phyloP scores from a whole-genome alignment of 1,139 yeast species.

The Nematodospora anomalae region DNA sequence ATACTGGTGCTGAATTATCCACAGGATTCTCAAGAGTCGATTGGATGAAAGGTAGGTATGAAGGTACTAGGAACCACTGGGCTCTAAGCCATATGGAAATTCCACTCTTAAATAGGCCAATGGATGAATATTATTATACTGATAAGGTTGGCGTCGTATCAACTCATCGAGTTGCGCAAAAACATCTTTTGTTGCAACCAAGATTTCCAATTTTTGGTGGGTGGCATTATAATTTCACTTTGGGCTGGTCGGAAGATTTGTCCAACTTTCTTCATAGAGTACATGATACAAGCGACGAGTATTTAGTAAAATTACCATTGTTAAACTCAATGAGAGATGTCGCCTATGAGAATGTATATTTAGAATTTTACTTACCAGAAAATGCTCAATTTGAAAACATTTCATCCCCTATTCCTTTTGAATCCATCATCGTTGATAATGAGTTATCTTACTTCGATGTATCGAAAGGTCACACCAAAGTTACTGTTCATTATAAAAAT shows the following conservation, averaged over 20 bases:
- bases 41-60: conserved; percentile 59
- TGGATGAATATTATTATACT: conserved; percentile 69
- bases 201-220: conserved; percentile 94
- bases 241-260: conserved; percentile 81
- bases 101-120: conserved; percentile 45
- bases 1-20: conserved; percentile 68
- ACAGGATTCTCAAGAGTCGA: conserved; percentile 77
- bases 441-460: conserved; percentile 76
- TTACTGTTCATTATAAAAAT: conserved; percentile 61
- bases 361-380: conserved; percentile 81
- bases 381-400: conserved; percentile 68
- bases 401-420: conserved; percentile 54
- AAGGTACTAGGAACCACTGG: conserved; percentile 43
- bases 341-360: conserved; percentile 60
- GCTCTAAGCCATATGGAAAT: conserved; percentile 59
- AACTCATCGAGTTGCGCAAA: conserved; percentile 57
- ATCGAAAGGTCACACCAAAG: conserved; percentile 73
- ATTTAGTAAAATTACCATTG: conserved; percentile 66
- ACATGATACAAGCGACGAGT: conserved; percentile 47
- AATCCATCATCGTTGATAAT: conserved; percentile 33
- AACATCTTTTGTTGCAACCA: conserved; percentile 67
- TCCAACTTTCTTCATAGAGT: conserved; percentile 49
- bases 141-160: conserved; percentile 96
- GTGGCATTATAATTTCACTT: conserved; percentile 93
- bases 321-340: conserved; percentile 71